A percentile compares a stretch with the other conserved stretches of the same genome.
Evolutionary conservation across 331 rosid species (phyloP).

Genomic region (Malus hybrid): DNA sequence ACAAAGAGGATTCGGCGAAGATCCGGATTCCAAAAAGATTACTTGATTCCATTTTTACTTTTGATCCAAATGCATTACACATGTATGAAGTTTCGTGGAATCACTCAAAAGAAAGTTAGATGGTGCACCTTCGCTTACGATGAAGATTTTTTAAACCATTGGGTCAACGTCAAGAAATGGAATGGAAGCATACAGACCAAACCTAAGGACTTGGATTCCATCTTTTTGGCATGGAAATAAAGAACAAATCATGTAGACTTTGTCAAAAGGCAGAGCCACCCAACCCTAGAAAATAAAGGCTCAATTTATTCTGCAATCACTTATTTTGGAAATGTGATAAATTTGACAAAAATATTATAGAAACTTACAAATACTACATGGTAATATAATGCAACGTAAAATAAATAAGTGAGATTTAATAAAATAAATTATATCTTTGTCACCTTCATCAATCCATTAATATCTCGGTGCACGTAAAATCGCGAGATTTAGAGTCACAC

Average conservation of each 20-base stretch:
- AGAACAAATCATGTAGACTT: neutral
- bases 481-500: no score
- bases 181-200: neutral
- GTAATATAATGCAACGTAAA: neutral
- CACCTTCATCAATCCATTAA: no score
- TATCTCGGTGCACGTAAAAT: no score
- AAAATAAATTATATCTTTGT: no score
- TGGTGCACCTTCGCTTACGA: neutral
- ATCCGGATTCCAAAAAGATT: no score
- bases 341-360: neutral
- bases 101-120: neutral
- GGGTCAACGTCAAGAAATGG: conserved; percentile 1
- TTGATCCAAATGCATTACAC: neutral
- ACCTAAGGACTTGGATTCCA: neutral
- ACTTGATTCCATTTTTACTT: neutral
- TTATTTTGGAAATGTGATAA: neutral
- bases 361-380: no score
- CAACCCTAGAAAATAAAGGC: neutral
- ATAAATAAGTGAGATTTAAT: no score
- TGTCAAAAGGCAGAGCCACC: neutral
- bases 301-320: neutral
- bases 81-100: neutral
- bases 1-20: no score
- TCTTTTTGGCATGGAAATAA: neutral
- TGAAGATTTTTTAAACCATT: neutral